phyloP scores from a whole-genome alignment of 768 basidiomycete genomes.

The Tulasnella sp. region DNA sequence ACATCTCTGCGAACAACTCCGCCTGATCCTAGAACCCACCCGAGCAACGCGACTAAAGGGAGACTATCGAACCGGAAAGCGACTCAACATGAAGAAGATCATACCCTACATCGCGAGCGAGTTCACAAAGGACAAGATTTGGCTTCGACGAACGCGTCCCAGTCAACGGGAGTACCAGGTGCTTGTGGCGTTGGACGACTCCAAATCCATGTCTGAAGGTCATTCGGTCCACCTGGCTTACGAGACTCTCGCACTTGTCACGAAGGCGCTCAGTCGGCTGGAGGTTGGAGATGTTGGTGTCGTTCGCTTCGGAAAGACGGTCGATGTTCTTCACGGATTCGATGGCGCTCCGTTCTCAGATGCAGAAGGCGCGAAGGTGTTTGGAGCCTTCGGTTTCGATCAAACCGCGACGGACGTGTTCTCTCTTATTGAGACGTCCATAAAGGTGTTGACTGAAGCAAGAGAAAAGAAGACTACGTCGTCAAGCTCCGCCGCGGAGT shows the following conservation, averaged over 20 bases:
- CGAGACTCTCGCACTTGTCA: constrained; percentile 87
- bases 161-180: constrained; percentile 95
- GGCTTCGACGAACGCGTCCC: constrained; percentile 91
- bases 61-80: constrained; percentile 95
- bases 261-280: constrained; percentile 82
- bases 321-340: constrained; percentile 87
- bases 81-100: constrained; percentile 98
- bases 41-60: constrained; percentile 90
- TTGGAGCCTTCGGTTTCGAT: constrained; percentile 82
- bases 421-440: constrained; percentile 72
- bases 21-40: constrained; percentile 93
- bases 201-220: constrained; percentile 91
- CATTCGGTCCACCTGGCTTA: constrained; percentile 91
- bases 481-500: constrained; percentile 66
- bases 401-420: constrained; percentile 88
- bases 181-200: constrained; percentile 91
- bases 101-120: constrained; percentile 97
- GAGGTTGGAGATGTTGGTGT: constrained; percentile 95
- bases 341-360: constrained; percentile 73
- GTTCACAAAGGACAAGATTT: constrained; percentile 99
- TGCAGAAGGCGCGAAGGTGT: constrained; percentile 71
- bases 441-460: constrained; percentile 70
- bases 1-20: constrained; percentile 90
- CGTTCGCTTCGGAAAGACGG: constrained; percentile 81
- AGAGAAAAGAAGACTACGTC: constrained; percentile 58